Conservation (phyloP, 805 yeast genomes). For the Kockiozyma suomiensis region DNA sequence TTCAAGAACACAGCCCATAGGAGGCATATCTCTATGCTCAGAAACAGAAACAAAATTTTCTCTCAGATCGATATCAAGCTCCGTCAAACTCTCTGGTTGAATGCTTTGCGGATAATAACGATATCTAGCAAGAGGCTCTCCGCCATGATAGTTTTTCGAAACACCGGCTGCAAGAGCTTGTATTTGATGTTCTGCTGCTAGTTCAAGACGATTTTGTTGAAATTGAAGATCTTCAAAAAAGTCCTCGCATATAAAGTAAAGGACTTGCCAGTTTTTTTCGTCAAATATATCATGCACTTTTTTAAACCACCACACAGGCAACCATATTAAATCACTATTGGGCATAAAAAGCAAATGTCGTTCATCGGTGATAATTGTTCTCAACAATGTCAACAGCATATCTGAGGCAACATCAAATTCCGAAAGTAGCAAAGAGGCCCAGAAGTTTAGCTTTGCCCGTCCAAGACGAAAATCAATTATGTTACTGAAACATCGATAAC, state of each 20-base stretch:
- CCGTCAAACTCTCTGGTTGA: background rate
- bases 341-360: background rate
- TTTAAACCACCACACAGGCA: constrained; percentile 2
- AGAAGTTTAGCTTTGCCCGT: constrained; percentile 4
- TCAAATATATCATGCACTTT: background rate
- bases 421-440: background rate
- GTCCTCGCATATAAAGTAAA: background rate
- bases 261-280: background rate
- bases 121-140: no score
- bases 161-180: no score
- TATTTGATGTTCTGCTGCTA: background rate
- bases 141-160: no score
- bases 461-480: constrained; percentile 7
- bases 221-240: background rate
- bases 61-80: background rate
- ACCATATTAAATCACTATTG: background rate
- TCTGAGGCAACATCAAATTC: background rate
- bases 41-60: background rate
- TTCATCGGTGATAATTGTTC: background rate
- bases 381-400: background rate
- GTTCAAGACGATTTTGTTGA: background rate
- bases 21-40: background rate
- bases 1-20: background rate
- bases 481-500: constrained; percentile 13
- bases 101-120: background rate